Evolutionary conservation across 2,329 filamentous ascomycete genomes (phyloP).

Genomic region (Calonectria henricotiae): DNA sequence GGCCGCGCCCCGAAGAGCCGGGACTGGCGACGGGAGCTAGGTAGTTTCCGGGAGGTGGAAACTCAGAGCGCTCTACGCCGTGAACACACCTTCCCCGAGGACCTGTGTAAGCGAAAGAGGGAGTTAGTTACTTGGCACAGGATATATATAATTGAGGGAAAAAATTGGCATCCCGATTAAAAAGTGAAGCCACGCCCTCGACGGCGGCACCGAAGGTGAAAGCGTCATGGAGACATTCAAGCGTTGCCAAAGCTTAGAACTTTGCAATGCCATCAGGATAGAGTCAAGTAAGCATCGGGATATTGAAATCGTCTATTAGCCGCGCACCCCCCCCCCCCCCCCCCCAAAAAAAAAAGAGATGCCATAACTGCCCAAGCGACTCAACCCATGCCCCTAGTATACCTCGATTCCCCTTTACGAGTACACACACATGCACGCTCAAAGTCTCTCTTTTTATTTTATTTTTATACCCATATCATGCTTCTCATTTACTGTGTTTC

Average conservation of each 20-base stretch:
- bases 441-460: not conserved
- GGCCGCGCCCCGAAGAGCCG: not conserved
- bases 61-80: not conserved
- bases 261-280: too few species aligned
- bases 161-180: not conserved
- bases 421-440: not conserved
- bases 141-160: not conserved
- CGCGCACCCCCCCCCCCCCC: too few species aligned
- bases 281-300: too few species aligned
- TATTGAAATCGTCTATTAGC: not conserved
- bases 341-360: not conserved
- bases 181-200: too few species aligned
- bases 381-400: not conserved
- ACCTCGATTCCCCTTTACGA: not conserved
- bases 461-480: not conserved
- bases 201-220: too few species aligned
- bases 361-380: not conserved
- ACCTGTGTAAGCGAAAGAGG: not conserved
- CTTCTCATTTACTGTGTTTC: slow-evolving; percentile 24
- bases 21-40: slow-evolving; percentile 26
- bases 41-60: slow-evolving; percentile 15
- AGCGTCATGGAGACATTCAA: too few species aligned
- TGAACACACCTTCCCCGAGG: not conserved
- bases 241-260: too few species aligned
- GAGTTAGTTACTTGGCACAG: not conserved